These are phyloP conservation scores for Hibiscus tridactylites DNA, from an alignment of 345 rosid species.

Conservation along the genomic window DNA sequence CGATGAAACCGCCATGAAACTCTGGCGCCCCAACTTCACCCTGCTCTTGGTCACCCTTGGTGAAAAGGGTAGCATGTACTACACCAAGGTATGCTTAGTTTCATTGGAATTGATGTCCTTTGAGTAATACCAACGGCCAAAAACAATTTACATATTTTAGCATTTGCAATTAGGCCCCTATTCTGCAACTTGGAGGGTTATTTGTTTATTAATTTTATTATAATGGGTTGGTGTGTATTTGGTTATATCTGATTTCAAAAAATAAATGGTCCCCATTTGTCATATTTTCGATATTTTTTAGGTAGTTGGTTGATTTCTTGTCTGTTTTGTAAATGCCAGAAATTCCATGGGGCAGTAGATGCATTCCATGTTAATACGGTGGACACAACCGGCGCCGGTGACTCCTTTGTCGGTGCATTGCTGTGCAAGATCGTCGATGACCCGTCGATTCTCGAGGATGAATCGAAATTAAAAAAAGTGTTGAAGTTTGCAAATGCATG, in stretches of 20 bases:
- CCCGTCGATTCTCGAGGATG: slow-evolving; percentile 53
- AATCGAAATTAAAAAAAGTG: slow-evolving; percentile 51
- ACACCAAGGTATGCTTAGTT: slow-evolving; percentile 64
- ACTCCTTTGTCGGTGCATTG: slow-evolving; percentile 84
- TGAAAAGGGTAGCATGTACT: slow-evolving; percentile 86
- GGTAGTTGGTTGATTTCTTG: neutral
- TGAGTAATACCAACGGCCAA: neutral
- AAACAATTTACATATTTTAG: neutral
- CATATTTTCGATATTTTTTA: neutral
- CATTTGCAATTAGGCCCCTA: neutral
- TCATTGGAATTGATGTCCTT: neutral
- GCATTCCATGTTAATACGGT: slow-evolving; percentile 68
- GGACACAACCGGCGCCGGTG: slow-evolving; percentile 98
- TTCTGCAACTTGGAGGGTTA: neutral
- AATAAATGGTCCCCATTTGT: neutral
- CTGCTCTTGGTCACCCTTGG: slow-evolving; percentile 90
- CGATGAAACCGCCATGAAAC: slow-evolving; percentile 69
- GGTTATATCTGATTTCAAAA: neutral
- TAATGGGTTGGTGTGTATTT: neutral
- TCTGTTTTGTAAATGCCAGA: slow-evolving; percentile 23
- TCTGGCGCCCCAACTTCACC: slow-evolving; percentile 81
- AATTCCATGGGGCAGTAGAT: slow-evolving; percentile 72
- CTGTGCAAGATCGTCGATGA: slow-evolving; percentile 74
- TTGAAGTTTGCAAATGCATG: slow-evolving; percentile 83
- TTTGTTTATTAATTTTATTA: neutral